These are phyloP conservation scores for Rosa hybrid DNA, from an alignment of 331 rosid species.

Conservation along the genomic window DNA sequence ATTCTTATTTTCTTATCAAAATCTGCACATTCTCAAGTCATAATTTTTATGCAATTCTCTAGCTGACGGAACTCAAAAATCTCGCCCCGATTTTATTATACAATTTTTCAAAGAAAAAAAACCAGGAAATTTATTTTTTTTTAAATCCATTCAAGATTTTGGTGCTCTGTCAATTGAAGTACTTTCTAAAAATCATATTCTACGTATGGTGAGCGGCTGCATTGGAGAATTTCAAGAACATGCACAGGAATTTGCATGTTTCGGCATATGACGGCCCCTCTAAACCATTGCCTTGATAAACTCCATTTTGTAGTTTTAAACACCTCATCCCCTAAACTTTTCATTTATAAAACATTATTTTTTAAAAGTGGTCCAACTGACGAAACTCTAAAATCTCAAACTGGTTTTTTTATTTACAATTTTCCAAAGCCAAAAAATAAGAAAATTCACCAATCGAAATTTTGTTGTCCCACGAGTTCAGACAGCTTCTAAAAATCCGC, in stretches of 20 bases:
- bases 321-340: too few relatives aligned
- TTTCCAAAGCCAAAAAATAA: too few relatives aligned
- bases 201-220: background rate
- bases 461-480: background rate
- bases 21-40: background rate
- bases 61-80: background rate
- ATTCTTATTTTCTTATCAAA: background rate
- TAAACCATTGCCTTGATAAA: too few relatives aligned
- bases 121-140: background rate
- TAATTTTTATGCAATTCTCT: background rate
- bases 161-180: background rate
- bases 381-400: too few relatives aligned
- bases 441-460: too few relatives aligned
- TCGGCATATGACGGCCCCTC: too few relatives aligned
- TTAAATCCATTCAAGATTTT: background rate
- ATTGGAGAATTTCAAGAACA: too few relatives aligned
- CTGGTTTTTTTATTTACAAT: too few relatives aligned
- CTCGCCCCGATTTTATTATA: background rate
- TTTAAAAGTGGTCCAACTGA: too few relatives aligned
- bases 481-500: background rate
- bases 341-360: too few relatives aligned
- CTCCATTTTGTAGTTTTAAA: too few relatives aligned
- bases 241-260: too few relatives aligned
- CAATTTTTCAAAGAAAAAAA: background rate
- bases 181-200: background rate